Evolutionary conservation across 495 filamentous ascomycete genomes (phyloP), one percentile per base, ranked within the genome.

Genomic region (Penicillium lagena): DNA sequence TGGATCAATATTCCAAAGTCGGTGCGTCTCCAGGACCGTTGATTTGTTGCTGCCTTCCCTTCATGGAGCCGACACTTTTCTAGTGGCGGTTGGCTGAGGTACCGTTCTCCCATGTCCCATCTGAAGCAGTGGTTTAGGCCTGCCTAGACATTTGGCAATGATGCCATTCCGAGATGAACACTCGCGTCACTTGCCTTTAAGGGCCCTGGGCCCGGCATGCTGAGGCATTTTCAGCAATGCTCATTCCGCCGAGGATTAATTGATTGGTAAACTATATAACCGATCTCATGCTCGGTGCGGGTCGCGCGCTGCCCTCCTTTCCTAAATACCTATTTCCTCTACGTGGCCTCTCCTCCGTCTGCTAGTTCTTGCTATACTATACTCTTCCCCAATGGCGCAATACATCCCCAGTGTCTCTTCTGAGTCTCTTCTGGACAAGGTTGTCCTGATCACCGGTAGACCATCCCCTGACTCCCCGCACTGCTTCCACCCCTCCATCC

Each of bases 401-500:
- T 60, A 50, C 39, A 35, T 55, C 35, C 58, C 54, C 36, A 49
- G 41, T 29, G 55, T 64, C 44, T 61, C 58, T 35, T 43, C 57
- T 27, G 45, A 50, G 17, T 57, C 53, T 33, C 49, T 76, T 31
- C 63, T 60, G 35, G 62, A 64, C 35, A 68, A 76, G 52, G 62
- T 71, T 2, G 62, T 74, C 14, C 50, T 76, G 28, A 58, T 76
- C 34, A 75, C 72, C 39, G 71, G 71, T 76, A 53, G 22, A 4
- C 22, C 22, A 4, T 22, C 22, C 22, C 22, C 22, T n/a, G 51
- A 0, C 14, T 36, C 29, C 30, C 28, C 4, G 22, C 22, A 4
- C 22, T 22, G 7, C n/a, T 39, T 12, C 35, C 13, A 10, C 31
- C 22, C 27, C 10, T 9, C 28, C 12, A 9, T 5, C 29, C 7